A percentile compares a stretch with the other conserved stretches of the same genome.
These are phyloP conservation scores for Auricularia sp. DNA, from an alignment of 768 basidiomycete species.

Conservation along the genomic window DNA sequence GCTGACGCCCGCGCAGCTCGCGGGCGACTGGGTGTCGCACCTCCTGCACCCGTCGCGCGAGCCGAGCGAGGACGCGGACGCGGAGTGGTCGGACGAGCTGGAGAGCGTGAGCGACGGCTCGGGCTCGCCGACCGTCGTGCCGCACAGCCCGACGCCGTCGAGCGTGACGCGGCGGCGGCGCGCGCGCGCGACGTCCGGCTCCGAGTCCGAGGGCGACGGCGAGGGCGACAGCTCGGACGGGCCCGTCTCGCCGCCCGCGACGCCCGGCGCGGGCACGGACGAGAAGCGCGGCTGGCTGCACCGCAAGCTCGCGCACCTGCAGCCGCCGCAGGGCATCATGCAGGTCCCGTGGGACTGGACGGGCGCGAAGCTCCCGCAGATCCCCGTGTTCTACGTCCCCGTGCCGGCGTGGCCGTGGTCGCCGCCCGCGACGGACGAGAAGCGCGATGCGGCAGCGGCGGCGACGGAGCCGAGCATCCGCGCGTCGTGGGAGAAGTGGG, in stretches of 20 bases:
- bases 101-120: slow-evolving; percentile 10
- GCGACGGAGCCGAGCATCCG: slow-evolving; percentile 17
- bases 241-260: background rate
- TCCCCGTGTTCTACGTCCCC: slow-evolving; percentile 71
- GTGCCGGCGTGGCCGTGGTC: slow-evolving; percentile 45
- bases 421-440: slow-evolving; percentile 39
- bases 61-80: background rate
- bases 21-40: slow-evolving; percentile 5
- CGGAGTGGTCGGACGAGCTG: slow-evolving; percentile 13
- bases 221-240: background rate
- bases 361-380: slow-evolving; percentile 40
- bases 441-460: slow-evolving; percentile 13
- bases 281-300: slow-evolving; percentile 49
- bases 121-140: background rate
- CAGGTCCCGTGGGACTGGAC: slow-evolving; percentile 42
- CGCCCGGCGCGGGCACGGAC: slow-evolving; percentile 11
- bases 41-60: background rate
- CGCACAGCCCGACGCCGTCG: background rate
- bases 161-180: background rate
- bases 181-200: background rate
- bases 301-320: slow-evolving; percentile 51
- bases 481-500: slow-evolving; percentile 68
- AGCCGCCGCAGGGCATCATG: slow-evolving; percentile 52
- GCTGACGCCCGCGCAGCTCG: slow-evolving; percentile 50
- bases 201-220: slow-evolving; percentile 2